These are phyloP conservation scores for Sporothrix globosa DNA, from an alignment of 2,329 filamentous ascomycete species.

Conservation along the genomic window DNA sequence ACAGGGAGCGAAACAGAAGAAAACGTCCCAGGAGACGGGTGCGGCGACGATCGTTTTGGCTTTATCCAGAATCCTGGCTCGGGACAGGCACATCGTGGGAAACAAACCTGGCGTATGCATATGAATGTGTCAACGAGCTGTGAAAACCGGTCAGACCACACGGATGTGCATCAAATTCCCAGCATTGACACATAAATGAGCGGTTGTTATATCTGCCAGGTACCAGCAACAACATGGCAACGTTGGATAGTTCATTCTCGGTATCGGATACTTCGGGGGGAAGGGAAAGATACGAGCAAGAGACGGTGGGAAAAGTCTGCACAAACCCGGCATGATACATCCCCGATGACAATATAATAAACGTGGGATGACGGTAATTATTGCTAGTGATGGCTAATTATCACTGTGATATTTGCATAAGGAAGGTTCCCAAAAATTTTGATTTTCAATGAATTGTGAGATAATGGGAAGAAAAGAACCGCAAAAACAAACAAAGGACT, in stretches of 20 bases:
- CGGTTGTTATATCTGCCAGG: neutral
- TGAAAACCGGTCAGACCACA: slow-evolving; percentile 7
- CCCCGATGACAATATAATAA: neutral
- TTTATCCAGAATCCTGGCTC: slow-evolving; percentile 14
- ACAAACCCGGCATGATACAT: neutral
- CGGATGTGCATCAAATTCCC: neutral
- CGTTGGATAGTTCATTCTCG: neutral
- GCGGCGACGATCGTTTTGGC: slow-evolving; percentile 6
- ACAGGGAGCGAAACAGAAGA: neutral
- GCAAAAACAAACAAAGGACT: no score
- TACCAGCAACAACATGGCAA: slow-evolving; percentile 3
- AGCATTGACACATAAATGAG: slow-evolving; percentile 24
- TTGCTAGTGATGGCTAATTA: neutral
- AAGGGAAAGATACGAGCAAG: neutral
- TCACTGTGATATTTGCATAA: no score
- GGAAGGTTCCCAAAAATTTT: neutral
- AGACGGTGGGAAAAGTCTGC: neutral
- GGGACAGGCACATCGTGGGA: neutral
- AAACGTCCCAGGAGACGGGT: neutral
- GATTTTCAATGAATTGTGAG: neutral
- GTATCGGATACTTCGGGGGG: neutral
- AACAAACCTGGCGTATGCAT: neutral
- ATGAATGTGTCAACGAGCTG: neutral
- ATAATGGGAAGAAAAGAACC: no score
- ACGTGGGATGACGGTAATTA: neutral